Base-by-base conservation (phyloP, 1,284 basidiomycete genomes). In the Pisolithus thermaeus region DNA sequence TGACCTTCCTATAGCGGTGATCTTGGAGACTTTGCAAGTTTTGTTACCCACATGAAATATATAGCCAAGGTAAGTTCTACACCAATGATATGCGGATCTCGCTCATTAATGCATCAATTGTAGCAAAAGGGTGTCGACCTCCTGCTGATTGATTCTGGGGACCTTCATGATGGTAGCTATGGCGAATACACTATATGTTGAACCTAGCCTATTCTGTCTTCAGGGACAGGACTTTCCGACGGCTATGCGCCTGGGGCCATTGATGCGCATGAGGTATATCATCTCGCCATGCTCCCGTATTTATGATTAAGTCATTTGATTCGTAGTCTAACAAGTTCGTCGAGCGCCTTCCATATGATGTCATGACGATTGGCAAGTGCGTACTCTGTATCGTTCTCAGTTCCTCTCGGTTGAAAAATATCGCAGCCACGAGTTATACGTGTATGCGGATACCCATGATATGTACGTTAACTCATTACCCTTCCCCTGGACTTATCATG, bases 311-410 rank as follows among this genome's bases (percentile, higher is more conserved):
- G 61, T 5, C n/a, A 8, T 9, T n/a, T 35, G 45, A 25, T 30
- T 27, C 45, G 44, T 46, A 87, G 81, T 73, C 81, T 12, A 84
- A 86, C 66, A 71, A 87, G 61, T 86, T 91, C 67, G 77, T 95
- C 58, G 72, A 81, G 28, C 71, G 82, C 58, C 74, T 95, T 27
- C 83, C 87, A 0, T 95, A 92, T 63, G 93, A 96, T 63, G 61
- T 92, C 7, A 79, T 94, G 60, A 73, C 89, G 0, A 90, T 94
- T 53, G 92, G 93, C 62, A 95, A 95, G 80, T 84, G 59, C 14
- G 67, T 57, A 14, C 22, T 7, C 7, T 22, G 1, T 4, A 11
- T 36, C 16, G 7, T 2, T 27, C 25, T 38, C 35, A 23, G 44
- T 36, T 51, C 39, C 7, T n/a, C 7, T 30, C 30, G 20, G n/a